Conservation (phyloP, 2,329 filamentous ascomycete species). For the Pseudogymnoascus sp. region DNA sequence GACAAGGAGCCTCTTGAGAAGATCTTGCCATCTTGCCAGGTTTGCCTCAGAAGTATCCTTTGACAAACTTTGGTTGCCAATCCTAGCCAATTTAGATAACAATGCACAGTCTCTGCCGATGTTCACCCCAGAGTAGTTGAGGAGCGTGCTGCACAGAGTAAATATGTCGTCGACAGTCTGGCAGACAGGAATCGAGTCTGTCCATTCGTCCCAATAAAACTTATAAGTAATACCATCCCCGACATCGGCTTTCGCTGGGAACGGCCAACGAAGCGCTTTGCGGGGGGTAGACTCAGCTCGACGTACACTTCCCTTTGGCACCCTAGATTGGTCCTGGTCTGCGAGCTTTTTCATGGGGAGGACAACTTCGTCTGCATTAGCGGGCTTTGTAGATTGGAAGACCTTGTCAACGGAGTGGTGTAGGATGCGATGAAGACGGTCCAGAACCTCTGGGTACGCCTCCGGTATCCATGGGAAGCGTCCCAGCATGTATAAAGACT, state of each 20-base stretch:
- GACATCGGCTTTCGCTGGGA: constrained; percentile 67
- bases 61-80: constrained; percentile 67
- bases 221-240: constrained; percentile 70
- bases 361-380: constrained; percentile 34
- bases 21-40: constrained; percentile 68
- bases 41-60: constrained; percentile 66
- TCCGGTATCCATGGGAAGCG: constrained; percentile 90
- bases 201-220: constrained; percentile 98
- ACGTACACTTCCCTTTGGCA: constrained; percentile 61
- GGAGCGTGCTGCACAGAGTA: constrained; percentile 70
- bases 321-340: constrained; percentile 55
- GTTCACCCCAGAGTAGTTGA: constrained; percentile 80
- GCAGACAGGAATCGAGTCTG: constrained; percentile 85
- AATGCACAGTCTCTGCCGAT: constrained; percentile 78
- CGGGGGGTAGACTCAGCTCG: constrained; percentile 51
- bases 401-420: constrained; percentile 76
- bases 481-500: constrained; percentile 85
- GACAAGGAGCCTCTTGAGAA: constrained; percentile 76
- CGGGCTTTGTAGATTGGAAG: constrained; percentile 37
- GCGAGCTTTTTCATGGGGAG: constrained; percentile 40
- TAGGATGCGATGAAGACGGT: constrained; percentile 76
- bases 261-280: constrained; percentile 73
- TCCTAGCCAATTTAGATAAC: constrained; percentile 73
- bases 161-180: constrained; percentile 88
- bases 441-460: constrained; percentile 70